Base-by-base conservation (phyloP, 768 basidiomycete genomes). In the Boletus insuetus region DNA sequence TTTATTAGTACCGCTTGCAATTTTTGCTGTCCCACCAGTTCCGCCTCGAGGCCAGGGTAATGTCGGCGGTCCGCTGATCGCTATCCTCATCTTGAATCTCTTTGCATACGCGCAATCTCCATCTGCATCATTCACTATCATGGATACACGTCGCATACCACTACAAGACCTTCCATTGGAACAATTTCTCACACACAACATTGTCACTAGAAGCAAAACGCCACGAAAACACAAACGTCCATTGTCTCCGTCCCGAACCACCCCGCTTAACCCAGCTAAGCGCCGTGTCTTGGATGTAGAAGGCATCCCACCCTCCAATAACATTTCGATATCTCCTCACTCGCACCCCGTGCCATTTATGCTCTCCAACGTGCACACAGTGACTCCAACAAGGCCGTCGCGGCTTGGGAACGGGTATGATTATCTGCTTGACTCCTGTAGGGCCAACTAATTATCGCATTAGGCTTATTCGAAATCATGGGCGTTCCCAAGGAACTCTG, bases 131-230 rank as follows among this genome's bases (percentile, higher is more conserved):
- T 45, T 38, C 32, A 55, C 50, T 37, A 49, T 31, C 58, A 69
- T 66, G 62, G 71, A 67, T 40, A 62, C 61, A 37, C 63, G 56
- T 50, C 81, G 81, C n/a, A 55, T 54, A 12, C 86, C 86, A 35
- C 78, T 89, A 32, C 69, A 76, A 61, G 86, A 87, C 37, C 71
- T 86, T 51, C 79, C 86, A 54, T 73, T 88, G 42, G 82, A 83
- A 29, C 75, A 65, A 13, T 86, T 85, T 71, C 63, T 82, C 32
- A 70, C 70, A 38, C 59, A 72, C 41, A 69, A 72, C 60, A 42
- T 64, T 20, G n/a, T 58, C 59, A 44, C 41, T 40, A 59, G 38
- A 50, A 46, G 60, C 56, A 61, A 62, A 56, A 59, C 58, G 32
- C 62, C 61, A 57, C 68, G 56, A 60, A 75, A 74, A 51, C 74